Conservation (phyloP, 2,329 filamentous ascomycete species). For the Aspergillus persii region DNA sequence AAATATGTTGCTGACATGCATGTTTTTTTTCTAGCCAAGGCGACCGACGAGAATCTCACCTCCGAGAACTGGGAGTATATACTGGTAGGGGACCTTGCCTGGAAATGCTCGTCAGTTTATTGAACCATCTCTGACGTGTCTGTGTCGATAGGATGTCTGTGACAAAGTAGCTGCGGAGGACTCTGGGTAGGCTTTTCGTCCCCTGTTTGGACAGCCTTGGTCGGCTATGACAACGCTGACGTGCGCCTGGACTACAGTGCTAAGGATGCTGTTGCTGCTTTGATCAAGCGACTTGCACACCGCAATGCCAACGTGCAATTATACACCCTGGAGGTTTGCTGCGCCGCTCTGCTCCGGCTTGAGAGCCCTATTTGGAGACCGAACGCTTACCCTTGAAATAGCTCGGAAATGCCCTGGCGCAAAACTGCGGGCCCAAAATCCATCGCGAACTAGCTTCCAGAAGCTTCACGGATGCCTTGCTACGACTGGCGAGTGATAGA, state of each 20-base stretch:
- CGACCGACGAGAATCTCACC: constrained; percentile 97
- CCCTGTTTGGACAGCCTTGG: background rate
- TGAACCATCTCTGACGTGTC: constrained; percentile 9
- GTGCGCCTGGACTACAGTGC: constrained; percentile 43
- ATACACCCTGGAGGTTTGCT: constrained; percentile 76
- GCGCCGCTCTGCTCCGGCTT: no score
- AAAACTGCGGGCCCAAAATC: constrained; percentile 84
- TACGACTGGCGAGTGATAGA: constrained; percentile 86
- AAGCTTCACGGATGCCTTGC: constrained; percentile 88
- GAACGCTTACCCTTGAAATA: constrained; percentile 34
- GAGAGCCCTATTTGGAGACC: background rate
- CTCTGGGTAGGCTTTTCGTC: constrained; percentile 36
- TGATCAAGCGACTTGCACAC: constrained; percentile 90
- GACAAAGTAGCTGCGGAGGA: constrained; percentile 56
- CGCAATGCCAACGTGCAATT: constrained; percentile 95
- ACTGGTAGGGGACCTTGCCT: constrained; percentile 46
- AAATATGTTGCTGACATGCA: constrained; percentile 25
- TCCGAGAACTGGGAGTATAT: constrained; percentile 76
- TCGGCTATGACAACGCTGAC: constrained; percentile 12
- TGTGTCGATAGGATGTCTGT: constrained; percentile 53
- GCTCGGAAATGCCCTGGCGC: constrained; percentile 86
- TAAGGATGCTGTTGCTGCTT: constrained; percentile 81
- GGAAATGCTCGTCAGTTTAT: background rate
- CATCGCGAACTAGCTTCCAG: constrained; percentile 87
- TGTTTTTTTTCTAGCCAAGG: constrained; percentile 58